These are phyloP conservation scores for Pterocarpus santalinus DNA, from an alignment of 306 rosid species.

Conservation along the genomic window DNA sequence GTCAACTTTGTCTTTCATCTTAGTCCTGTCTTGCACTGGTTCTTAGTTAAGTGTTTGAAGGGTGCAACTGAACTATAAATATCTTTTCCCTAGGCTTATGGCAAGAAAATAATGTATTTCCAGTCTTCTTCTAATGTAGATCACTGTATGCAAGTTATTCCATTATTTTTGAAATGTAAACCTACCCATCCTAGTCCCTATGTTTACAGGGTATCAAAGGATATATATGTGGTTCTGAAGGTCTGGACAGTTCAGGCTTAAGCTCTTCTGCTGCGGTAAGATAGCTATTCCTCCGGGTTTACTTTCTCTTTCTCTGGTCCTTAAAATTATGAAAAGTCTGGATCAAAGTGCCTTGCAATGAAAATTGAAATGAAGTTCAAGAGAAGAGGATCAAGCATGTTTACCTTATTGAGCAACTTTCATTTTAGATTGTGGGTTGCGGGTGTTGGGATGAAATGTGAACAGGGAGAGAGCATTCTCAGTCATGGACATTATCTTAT, in stretches of 20 bases:
- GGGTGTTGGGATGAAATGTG: conserved; percentile 2
- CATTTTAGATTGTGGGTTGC: conserved; percentile 10
- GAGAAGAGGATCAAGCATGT: conserved; percentile 4
- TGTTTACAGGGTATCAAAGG: conserved; percentile 84
- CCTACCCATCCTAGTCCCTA: conserved; percentile 41
- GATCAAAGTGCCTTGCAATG: conserved; percentile 31
- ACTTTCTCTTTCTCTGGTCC: conserved; percentile 33
- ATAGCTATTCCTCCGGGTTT: conserved; percentile 37
- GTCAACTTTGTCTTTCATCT: not conserved
- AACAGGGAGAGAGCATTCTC: not conserved
- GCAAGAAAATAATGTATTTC: conserved; percentile 28
- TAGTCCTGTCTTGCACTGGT: conserved; percentile 35
- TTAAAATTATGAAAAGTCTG: conserved; percentile 37
- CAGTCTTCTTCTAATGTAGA: conserved; percentile 32
- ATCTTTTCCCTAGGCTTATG: conserved; percentile 21
- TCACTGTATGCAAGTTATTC: conserved; percentile 30
- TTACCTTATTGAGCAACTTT: conserved; percentile 41
- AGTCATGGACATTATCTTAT: not conserved
- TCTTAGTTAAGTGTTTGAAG: conserved; percentile 14
- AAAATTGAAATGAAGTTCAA: conserved; percentile 38
- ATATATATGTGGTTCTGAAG: conserved; percentile 77
- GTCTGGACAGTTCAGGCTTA: conserved; percentile 93
- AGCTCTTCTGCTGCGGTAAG: conserved; percentile 99
- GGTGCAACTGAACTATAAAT: conserved; percentile 8
- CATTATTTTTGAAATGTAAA: conserved; percentile 29